Conservation (phyloP, 768 basidiomycete species). For the Xanthoconium purpureum region DNA sequence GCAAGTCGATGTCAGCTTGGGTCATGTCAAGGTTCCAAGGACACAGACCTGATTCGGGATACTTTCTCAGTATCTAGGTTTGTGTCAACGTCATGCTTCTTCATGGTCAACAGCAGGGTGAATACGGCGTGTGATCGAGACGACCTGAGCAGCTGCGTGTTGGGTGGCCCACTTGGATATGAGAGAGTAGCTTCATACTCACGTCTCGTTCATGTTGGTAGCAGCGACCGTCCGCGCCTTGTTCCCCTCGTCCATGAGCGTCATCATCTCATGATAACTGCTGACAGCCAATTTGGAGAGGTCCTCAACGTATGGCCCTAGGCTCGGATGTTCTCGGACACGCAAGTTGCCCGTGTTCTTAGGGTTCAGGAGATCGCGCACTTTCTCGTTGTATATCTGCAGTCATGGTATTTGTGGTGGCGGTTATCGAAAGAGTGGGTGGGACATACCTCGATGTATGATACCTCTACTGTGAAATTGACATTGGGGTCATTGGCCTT, state of each 20-base stretch:
- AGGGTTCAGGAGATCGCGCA: conserved; percentile 94
- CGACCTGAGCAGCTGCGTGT: conserved; percentile 48
- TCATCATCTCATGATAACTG: conserved; percentile 96
- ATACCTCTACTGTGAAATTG: conserved; percentile 93
- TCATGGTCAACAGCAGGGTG: conserved; percentile 92
- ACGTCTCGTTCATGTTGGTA: conserved; percentile 99
- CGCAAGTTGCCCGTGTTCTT: conserved; percentile 95
- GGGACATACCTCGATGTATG: conserved; percentile 81
- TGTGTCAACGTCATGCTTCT: conserved; percentile 76
- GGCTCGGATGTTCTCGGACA: conserved; percentile 94
- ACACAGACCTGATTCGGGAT: conserved; percentile 83
- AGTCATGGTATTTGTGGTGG: background rate
- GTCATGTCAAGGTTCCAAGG: background rate
- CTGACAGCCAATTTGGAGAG: conserved; percentile 89
- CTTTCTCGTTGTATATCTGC: conserved; percentile 96
- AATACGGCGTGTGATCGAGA: conserved; percentile 99
- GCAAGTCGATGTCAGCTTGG: conserved; percentile 9
- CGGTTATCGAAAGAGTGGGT: background rate
- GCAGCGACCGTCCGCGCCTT: conserved; percentile 98
- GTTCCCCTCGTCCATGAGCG: conserved; percentile 99
- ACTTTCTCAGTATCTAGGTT: conserved; percentile 97
- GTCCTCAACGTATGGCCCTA: conserved; percentile 99
- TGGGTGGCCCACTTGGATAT: background rate
- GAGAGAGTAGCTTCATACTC: conserved; percentile 24
- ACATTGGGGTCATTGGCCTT: conserved; percentile 62